Evolutionary conservation across 2,329 filamentous ascomycete species (phyloP), one percentile per base, ranked within the genome.

Genomic region (Neophaeococcomyces mojaviensis): DNA sequence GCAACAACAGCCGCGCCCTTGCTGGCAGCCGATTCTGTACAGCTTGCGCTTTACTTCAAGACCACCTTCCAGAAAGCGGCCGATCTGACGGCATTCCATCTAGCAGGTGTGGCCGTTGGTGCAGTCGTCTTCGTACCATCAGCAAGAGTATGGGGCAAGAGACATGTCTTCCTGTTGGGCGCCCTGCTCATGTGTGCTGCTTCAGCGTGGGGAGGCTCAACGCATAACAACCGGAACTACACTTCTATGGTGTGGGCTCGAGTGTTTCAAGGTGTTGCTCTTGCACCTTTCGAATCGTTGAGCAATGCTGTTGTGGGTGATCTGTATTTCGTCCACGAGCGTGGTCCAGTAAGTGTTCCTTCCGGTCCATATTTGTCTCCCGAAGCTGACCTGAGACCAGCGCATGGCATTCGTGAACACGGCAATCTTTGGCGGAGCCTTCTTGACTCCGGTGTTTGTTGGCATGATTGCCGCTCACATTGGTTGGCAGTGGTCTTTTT

Each of bases 231-330:
- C 9, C 73, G 70, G 32, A 79, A 79, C 62, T 92, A 94, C 63
- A 71, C 68, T 13, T 86, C 80, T 58, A 71, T 96, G 49, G 61
- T 92, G 3, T 86, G 81, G 67, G 84, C 90, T 10, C 76, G 90
- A 10, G 77, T 94, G 42, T 78, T 94, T 47, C 90, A 96, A 64
- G 90, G 90, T 16, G 76, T 96, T 35, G 88, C 84, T 0, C 74
- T 88, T 15, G 88, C 88, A 7, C 89, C 90, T 0, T 96, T 92
- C 55, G 90, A 97, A 66, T 86, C 86, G 1, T 70, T 96, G 19
- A 83, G 96, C 48, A 95, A 94, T 64, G 87, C 87, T 1, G 83
- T 81, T 39, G 86, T 96, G 5, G 90, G 88, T 33, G 90, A 97
- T 63, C 63, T 97, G 42, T 96, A 90, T 66, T 92, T 82, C 64